Base-by-base conservation (phyloP, 2,329 filamentous ascomycete species). In the Xylaria sp. region DNA sequence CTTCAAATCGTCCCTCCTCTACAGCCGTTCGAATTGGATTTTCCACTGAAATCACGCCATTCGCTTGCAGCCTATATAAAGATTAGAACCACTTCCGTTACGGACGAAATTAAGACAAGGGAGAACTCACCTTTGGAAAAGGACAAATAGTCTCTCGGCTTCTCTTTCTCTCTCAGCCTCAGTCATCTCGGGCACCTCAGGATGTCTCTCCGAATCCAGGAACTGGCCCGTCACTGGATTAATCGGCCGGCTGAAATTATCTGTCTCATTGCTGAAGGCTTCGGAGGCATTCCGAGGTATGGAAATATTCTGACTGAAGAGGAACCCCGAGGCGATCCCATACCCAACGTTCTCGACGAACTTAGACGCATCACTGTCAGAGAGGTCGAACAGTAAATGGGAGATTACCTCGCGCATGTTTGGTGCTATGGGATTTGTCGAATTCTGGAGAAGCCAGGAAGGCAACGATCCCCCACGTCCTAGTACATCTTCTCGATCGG, bases 301-400 rank as follows among this genome's bases (percentile, higher is more conserved):
- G 0, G 91, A 86, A 13, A 98, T 89, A 65, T 96, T 93, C 71
- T 95, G 92, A 71, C 92, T 91, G 82, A 94, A 91, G 18, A 99
- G 83, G 78, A 96, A 97, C 0, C 96, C 96, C 0, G 94, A 93
- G 0, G 96, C 96, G 77, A 93, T 97, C 0, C 96, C 96, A 78
- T 97, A 99, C 0, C 96, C 96, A 13, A 99, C 93, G 74, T 98
- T 98, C 61, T 92, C 87, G 0, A 98, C 92, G 76, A 98, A 96
- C 37, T 86, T 91, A 18, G 87, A 87, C 0, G 94, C 88, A 75
- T 98, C 90, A 74, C 90, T 92, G 72, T 91, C 91, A 0, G 94
- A 97, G 34, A 98, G 85, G 72, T 97, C 92, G 78, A 97, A 99
- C 70, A 98, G 87, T 28, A 99, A 85, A 37, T 91, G 86, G 0